phyloP scores from a whole-genome alignment of 805 yeast species.

The Yamadazyma scolyti region DNA sequence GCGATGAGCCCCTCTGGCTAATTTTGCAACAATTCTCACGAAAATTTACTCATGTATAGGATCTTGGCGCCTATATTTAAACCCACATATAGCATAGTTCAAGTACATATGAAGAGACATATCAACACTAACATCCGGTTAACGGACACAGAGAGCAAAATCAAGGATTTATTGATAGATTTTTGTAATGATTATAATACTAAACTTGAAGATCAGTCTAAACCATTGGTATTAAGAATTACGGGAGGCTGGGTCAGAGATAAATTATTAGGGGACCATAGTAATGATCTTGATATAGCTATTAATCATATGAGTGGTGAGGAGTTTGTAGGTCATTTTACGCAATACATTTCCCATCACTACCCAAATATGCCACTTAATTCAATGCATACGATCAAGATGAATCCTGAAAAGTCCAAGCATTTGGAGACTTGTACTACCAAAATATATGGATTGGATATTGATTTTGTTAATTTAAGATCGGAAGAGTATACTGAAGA shows the following conservation, averaged over 20 bases:
- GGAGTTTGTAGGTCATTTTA: conserved; percentile 69
- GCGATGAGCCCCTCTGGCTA: no score
- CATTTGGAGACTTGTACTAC: conserved; percentile 97
- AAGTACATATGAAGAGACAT: conserved; percentile 3
- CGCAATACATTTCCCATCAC: conserved; percentile 40
- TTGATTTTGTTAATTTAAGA: conserved; percentile 91
- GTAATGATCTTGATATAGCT: conserved; percentile 91
- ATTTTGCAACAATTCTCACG: no score
- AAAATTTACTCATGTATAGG: conserved; percentile 6
- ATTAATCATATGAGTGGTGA: conserved; percentile 83
- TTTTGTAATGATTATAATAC: conserved; percentile 37
- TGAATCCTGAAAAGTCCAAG: conserved; percentile 93
- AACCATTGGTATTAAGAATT: conserved; percentile 57
- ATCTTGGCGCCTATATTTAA: conserved; percentile 4
- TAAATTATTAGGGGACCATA: conserved; percentile 73
- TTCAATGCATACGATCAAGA: conserved; percentile 68
- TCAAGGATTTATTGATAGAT: conserved; percentile 36
- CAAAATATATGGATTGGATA: conserved; percentile 73
- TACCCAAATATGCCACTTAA: conserved; percentile 18
- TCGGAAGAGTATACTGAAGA: conserved; percentile 80
- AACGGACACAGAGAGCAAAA: conserved; percentile 39
- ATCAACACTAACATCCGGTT: conserved; percentile 23
- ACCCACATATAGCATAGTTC: background rate
- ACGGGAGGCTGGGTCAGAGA: conserved; percentile 99
- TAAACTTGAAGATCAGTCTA: conserved; percentile 7